Evolutionary conservation across 148 eudicot species (phyloP), one percentile per base, ranked within the genome.

Genomic region (Mesembryanthemum crystallinum): DNA sequence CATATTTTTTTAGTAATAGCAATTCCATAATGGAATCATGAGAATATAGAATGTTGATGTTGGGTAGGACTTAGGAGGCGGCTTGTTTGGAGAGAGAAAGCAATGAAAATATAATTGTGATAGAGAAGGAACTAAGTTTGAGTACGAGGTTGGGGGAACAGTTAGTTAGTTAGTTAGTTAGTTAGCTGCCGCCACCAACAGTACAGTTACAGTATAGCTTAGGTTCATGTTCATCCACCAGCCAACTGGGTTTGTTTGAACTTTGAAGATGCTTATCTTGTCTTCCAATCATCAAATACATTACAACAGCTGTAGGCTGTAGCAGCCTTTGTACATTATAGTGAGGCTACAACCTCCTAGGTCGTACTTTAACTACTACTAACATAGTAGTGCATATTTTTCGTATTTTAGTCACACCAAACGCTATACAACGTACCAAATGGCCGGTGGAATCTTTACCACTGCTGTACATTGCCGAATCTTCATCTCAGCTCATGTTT

Each of bases 201-300:
- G 30, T 0, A 24, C 11, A 27, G 1, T 8, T 59, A 1, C 69
- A 35, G 4, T 35, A 35, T 35, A n/a, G n/a, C n/a, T n/a, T n/a
- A n/a, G n/a, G n/a, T 35, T 35, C 39, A 35, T 35, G 3, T 28
- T 58, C 54, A 28, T 24, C 33, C 28, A 60, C 54, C 29, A 9
- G 5, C 33, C 37, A 45, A 10, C 15, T 14, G 14, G 12, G 35
- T 21, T 32, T n/a, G 13, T 18, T 28, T 11, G 3, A 35, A n/a
- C n/a, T 35, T 79, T 21, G 1, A 43, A 77, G 74, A 73, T 79
- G 75, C 82, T 69, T 79, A 14, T 35, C 39, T 35, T 35, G 39
- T 62, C 78, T 69, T 74, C 39, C 70, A 79, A 79, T 79, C 78
- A 73, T 69, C 11, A 23, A 52, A 37, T 45, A 18, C 63, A 35